Evolutionary conservation across 1,284 basidiomycete species (phyloP).

Genomic region (Stereum hirsutum): DNA sequence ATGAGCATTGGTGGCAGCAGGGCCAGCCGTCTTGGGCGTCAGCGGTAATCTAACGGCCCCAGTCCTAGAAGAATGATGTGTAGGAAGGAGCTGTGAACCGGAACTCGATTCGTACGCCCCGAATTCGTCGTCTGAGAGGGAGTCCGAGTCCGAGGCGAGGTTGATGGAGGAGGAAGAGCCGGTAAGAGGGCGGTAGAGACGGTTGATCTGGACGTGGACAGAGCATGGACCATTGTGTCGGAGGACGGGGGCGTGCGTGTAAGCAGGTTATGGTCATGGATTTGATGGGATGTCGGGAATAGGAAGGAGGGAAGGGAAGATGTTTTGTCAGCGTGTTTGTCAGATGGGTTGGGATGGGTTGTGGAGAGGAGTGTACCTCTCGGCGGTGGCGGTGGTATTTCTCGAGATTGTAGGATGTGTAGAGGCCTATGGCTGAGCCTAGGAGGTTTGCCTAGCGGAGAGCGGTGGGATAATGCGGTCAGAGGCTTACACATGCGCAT

Average conservation of each 20-base stretch:
- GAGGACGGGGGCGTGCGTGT: no score
- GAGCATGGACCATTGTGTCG: neutral
- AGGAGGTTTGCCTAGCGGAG: conserved; percentile 66
- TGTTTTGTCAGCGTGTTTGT: no score
- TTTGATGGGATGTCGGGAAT: conserved; percentile 1
- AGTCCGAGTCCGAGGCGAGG: conserved; percentile 9
- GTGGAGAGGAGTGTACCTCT: conserved; percentile 42
- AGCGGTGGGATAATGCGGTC: conserved; percentile 6
- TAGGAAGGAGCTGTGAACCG: conserved; percentile 51
- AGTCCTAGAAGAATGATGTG: conserved; percentile 24
- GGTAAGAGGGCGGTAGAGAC: conserved; percentile 62
- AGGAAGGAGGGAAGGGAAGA: neutral
- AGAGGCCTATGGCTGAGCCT: conserved; percentile 68
- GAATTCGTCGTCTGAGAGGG: conserved; percentile 44
- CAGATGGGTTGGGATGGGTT: no score
- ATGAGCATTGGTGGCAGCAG: no score
- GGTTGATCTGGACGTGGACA: conserved; percentile 43
- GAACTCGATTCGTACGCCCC: no score
- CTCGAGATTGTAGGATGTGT: conserved; percentile 58
- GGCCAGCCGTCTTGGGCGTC: no score
- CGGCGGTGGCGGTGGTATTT: conserved; percentile 65
- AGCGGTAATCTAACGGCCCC: no score
- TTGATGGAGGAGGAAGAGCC: conserved; percentile 22
- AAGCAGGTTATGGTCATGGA: conserved; percentile 2
- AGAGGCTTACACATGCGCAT: conserved; percentile 10